A percentile compares a stretch with the other conserved stretches of the same genome.
Evolutionary conservation across 2,329 filamentous ascomycete genomes (phyloP).

Genomic region (Fusarium fujikuroi): DNA sequence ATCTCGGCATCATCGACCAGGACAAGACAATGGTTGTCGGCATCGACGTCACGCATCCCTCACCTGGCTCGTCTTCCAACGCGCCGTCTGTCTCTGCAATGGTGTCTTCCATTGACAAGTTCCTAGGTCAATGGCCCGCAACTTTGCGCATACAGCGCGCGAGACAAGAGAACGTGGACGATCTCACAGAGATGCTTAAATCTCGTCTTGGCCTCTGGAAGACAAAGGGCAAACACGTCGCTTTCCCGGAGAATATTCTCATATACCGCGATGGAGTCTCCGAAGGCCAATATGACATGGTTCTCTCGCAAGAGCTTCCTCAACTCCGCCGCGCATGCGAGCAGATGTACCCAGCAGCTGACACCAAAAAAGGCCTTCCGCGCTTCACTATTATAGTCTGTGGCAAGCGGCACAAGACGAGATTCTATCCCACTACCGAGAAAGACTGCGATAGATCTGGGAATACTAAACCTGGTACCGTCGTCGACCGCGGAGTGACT

Average conservation of each 20-base stretch:
- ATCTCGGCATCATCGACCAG: not conserved
- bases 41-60: not conserved
- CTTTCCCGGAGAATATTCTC: not conserved
- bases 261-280: not conserved
- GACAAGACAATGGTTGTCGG: not conserved
- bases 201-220: not conserved
- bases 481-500: not conserved
- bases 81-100: not conserved
- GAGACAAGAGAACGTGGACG: not conserved
- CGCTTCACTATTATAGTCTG: not conserved
- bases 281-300: not conserved
- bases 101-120: not conserved
- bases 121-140: not conserved
- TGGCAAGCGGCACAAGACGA: not conserved
- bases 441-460: not conserved
- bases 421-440: not conserved
- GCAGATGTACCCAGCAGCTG: not conserved
- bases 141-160: not conserved
- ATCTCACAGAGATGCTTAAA: not conserved
- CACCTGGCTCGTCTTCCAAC: not conserved
- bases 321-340: not conserved
- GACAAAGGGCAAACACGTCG: not conserved
- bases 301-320: not conserved
- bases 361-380: not conserved
- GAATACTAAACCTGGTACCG: not conserved